Evolutionary conservation across 495 filamentous ascomycete genomes (phyloP).

Genomic region (Massariosphaeria phaeospora): DNA sequence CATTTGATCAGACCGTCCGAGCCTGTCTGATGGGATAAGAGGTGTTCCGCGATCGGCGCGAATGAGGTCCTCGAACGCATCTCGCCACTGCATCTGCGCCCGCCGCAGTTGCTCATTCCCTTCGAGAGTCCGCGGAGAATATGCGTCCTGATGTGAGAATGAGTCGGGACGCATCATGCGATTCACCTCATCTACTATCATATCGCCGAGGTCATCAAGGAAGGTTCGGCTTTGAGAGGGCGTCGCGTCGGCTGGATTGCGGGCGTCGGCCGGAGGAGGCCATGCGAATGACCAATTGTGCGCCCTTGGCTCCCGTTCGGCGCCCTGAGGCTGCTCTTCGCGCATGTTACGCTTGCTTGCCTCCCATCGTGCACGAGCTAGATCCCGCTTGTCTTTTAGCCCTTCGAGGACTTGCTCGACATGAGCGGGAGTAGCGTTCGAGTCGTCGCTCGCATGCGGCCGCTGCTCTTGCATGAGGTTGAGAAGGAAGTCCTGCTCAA

Average conservation of each 20-base stretch:
- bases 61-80: slow-evolving; percentile 30
- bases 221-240: neutral
- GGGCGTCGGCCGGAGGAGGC: slow-evolving; percentile 1
- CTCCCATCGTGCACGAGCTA: too few species aligned
- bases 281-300: neutral
- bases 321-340: neutral
- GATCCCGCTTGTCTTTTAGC: neutral
- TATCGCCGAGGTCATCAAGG: slow-evolving; percentile 12
- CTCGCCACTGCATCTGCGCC: slow-evolving; percentile 17
- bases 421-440: too few species aligned
- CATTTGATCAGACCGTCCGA: slow-evolving; percentile 4
- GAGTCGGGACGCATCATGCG: neutral
- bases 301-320: neutral
- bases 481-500: neutral
- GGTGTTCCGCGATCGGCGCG: slow-evolving; percentile 7
- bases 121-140: slow-evolving; percentile 25
- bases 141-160: neutral
- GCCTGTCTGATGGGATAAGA: slow-evolving; percentile 11
- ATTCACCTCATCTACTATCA: slow-evolving; percentile 2
- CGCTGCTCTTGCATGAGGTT: neutral
- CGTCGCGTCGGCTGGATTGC: neutral
- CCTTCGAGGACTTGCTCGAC: too few species aligned
- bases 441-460: neutral
- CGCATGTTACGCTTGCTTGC: neutral
- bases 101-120: neutral